Conservation (phyloP, 352 stramenopile species). For the Paralagenidium karlingii region DNA sequence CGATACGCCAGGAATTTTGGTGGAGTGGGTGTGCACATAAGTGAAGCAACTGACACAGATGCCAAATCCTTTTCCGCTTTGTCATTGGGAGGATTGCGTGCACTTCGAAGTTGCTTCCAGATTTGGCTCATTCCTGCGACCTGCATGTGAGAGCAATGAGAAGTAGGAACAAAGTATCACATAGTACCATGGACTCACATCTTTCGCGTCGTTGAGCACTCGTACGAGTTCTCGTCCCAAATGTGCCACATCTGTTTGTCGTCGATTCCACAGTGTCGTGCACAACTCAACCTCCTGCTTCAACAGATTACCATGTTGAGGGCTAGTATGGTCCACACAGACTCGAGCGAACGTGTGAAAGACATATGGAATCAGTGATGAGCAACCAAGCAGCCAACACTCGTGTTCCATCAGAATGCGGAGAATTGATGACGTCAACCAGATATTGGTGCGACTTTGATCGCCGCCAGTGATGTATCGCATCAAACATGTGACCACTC, state of each 20-base stretch:
- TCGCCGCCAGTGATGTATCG: constrained; percentile 54
- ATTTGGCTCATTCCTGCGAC: constrained; percentile 68
- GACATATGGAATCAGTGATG: constrained; percentile 65
- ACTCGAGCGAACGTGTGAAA: constrained; percentile 72
- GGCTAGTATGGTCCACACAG: constrained; percentile 42
- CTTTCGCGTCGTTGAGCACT: constrained; percentile 66
- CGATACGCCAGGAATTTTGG: constrained; percentile 67
- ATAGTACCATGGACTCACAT: constrained; percentile 36
- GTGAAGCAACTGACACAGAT: constrained; percentile 43
- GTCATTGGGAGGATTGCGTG: constrained; percentile 28
- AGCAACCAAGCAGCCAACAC: constrained; percentile 52
- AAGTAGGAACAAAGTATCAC: neutral
- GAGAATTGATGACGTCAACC: constrained; percentile 67
- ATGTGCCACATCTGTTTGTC: constrained; percentile 47
- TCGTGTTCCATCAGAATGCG: constrained; percentile 71
- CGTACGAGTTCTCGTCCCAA: constrained; percentile 69
- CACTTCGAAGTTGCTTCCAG: constrained; percentile 66
- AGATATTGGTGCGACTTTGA: constrained; percentile 54
- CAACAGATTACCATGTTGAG: constrained; percentile 36
- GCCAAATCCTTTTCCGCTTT: constrained; percentile 26
- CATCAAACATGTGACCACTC: constrained; percentile 63
- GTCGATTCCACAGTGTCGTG: constrained; percentile 53
- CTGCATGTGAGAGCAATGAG: constrained; percentile 8
- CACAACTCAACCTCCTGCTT: constrained; percentile 76
- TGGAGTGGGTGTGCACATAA: constrained; percentile 65